Conservation (phyloP, 495 filamentous ascomycete species). For the Aspergillus nanangensis region DNA sequence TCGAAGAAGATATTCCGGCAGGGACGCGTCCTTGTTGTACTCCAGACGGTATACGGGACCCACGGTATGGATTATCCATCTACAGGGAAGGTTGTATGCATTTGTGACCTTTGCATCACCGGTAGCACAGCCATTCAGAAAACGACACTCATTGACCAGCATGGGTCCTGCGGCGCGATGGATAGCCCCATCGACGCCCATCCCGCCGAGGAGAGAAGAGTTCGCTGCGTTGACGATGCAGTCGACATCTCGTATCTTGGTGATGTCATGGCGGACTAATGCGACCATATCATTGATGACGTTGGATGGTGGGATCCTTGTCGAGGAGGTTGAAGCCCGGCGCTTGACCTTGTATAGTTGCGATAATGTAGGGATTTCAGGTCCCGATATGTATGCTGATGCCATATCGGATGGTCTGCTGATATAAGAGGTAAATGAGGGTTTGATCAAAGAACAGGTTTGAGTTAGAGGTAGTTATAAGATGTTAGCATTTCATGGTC, state of each 20-base stretch:
- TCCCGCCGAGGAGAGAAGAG: constrained; percentile 69
- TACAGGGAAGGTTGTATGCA: constrained; percentile 70
- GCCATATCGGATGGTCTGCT: background rate
- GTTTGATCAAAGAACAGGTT: background rate
- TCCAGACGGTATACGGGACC: constrained; percentile 69
- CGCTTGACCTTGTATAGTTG: constrained; percentile 51
- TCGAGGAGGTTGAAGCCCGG: constrained; percentile 22
- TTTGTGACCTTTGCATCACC: constrained; percentile 81
- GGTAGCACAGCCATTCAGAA: constrained; percentile 65
- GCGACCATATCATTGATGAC: constrained; percentile 68
- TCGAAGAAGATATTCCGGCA: constrained; percentile 48
- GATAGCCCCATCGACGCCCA: constrained; percentile 86
- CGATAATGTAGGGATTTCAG: constrained; percentile 62
- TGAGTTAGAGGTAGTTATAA: background rate
- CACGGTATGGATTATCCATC: constrained; percentile 83
- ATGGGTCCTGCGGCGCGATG: constrained; percentile 72
- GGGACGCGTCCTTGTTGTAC: constrained; percentile 20
- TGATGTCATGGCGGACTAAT: constrained; percentile 76
- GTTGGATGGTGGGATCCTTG: constrained; percentile 36
- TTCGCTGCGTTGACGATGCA: constrained; percentile 96
- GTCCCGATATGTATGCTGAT: no score
- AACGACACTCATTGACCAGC: constrained; percentile 66
- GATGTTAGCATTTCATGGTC: no score
- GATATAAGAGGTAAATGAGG: background rate
- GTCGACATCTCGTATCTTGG: constrained; percentile 63